A percentile compares a stretch with the other conserved stretches of the same genome.
These are phyloP conservation scores for Glycine latifolia DNA, from an alignment of 306 rosid genomes.

Conservation along the genomic window DNA sequence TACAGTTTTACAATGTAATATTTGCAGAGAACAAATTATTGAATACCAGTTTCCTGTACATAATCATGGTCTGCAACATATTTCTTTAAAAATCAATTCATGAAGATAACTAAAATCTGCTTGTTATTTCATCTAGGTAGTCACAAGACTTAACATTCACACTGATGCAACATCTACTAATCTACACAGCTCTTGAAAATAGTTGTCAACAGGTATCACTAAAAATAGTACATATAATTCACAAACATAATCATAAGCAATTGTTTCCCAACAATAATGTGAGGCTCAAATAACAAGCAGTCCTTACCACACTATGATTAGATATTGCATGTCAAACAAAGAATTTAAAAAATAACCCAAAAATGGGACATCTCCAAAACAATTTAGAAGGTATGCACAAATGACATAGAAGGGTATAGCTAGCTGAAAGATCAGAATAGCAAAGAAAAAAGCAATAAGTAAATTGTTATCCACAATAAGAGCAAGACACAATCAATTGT, in stretches of 20 bases:
- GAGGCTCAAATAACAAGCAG: background rate
- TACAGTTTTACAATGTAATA: constrained; percentile 2
- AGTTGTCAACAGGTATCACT: constrained; percentile 5
- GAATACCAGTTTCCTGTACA: background rate
- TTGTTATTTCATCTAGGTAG: background rate
- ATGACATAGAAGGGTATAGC: background rate
- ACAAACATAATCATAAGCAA: background rate
- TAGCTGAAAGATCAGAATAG: background rate
- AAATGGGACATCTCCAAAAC: too few relatives aligned
- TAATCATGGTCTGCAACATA: constrained; percentile 9
- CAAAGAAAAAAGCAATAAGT: constrained; percentile 3
- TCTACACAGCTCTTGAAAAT: constrained; percentile 2
- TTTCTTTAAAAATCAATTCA: too few relatives aligned
- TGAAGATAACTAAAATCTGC: constrained; percentile 12
- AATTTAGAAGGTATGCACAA: too few relatives aligned
- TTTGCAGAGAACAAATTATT: background rate
- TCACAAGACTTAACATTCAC: background rate
- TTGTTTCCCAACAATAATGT: background rate
- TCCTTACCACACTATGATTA: too few relatives aligned
- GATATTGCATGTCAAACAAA: too few relatives aligned
- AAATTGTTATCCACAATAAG: constrained; percentile 1
- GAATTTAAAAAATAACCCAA: too few relatives aligned
- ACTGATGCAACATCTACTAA: constrained; percentile 6
- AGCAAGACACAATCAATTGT: constrained; percentile 32
- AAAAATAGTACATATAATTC: background rate